Base-by-base conservation (phyloP, 148 eudicot species). In the Vaccinium macrocarpon region DNA sequence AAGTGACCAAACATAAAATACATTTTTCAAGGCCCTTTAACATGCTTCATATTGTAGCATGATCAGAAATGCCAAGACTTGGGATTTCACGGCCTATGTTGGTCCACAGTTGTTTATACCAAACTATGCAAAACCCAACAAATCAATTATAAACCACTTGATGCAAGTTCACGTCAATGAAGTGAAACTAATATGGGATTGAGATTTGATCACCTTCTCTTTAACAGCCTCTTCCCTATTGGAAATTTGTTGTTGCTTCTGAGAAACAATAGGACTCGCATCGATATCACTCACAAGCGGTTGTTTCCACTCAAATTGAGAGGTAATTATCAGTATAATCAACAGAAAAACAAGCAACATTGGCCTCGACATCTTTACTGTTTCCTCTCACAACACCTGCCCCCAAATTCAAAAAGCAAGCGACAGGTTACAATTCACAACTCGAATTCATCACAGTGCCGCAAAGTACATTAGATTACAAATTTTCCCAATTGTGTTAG, bases 241-340 rank as follows among this genome's bases (percentile, higher is more conserved):
- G 14, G 91, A 87, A 62, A 88, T 85, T 57, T 90, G 90, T 49
- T 80, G 90, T 75, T 93, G 95, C 84, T 93, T 93, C 84, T 89
- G 88, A 27, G 95, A 88, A 50, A 88, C 77, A 42, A 55, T 87
- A 2, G 91, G 91, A 52, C 82, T 88, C 13, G 90, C 68, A 49
- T 94, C 96, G 6, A 86, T 85, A 82, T 92, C 98, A 21, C 84
- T 88, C 8, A 90, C 91, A 18, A 94, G 87, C 42, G 87, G 95
- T 74, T 92, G 95, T 84, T 90, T 91, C 98, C 98, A 94, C 79
- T 94, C 98, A 82, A 94, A 93, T 80, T 94, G 98, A 15, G 98
- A 94, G 21, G 96, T 94, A 25, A 94, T 92, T 51, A 94, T 89
- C 83, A 94, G 83, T 76, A 94, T 79, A 76, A 94, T 56, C 85